Evolutionary conservation across 495 filamentous ascomycete genomes (phyloP).

Genomic region (Penicillium robsamsonii): DNA sequence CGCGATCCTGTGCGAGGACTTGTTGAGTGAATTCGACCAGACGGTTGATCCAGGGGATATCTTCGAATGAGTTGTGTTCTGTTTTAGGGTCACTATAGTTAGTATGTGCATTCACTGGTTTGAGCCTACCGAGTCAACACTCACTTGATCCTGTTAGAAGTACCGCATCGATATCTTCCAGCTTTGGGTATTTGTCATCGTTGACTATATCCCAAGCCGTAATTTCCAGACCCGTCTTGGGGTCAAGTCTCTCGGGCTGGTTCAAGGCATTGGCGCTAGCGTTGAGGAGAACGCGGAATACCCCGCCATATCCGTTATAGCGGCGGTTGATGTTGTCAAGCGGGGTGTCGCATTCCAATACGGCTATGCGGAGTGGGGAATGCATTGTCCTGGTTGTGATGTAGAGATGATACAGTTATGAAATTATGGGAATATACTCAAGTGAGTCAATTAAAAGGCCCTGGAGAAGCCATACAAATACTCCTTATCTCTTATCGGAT

Average conservation of each 20-base stretch:
- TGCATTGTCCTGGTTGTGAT: constrained; percentile 26
- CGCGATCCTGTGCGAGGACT: constrained; percentile 54
- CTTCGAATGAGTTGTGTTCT: constrained; percentile 63
- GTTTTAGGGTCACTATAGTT: background rate
- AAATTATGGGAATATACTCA: background rate
- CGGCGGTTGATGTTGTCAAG: constrained; percentile 52
- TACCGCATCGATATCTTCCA: constrained; percentile 76
- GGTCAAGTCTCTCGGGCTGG: constrained; percentile 32
- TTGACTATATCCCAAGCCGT: constrained; percentile 67
- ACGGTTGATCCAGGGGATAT: constrained; percentile 71
- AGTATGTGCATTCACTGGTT: background rate
- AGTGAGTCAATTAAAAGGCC: background rate
- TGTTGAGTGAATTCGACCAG: constrained; percentile 68
- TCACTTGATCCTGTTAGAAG: constrained; percentile 72
- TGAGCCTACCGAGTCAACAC: constrained; percentile 12
- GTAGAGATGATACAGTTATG: background rate
- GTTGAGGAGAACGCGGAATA: constrained; percentile 65
- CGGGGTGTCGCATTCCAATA: constrained; percentile 81
- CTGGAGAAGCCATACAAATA: background rate
- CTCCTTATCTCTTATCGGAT: background rate
- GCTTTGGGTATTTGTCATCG: constrained; percentile 56
- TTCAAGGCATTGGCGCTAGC: constrained; percentile 45
- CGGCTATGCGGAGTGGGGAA: constrained; percentile 70
- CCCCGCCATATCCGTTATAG: constrained; percentile 69
- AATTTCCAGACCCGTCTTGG: constrained; percentile 53